A percentile compares a stretch with the other conserved stretches of the same genome.
These are phyloP conservation scores for Bassia scoparia DNA, from an alignment of 148 eudicot species.

Conservation along the genomic window DNA sequence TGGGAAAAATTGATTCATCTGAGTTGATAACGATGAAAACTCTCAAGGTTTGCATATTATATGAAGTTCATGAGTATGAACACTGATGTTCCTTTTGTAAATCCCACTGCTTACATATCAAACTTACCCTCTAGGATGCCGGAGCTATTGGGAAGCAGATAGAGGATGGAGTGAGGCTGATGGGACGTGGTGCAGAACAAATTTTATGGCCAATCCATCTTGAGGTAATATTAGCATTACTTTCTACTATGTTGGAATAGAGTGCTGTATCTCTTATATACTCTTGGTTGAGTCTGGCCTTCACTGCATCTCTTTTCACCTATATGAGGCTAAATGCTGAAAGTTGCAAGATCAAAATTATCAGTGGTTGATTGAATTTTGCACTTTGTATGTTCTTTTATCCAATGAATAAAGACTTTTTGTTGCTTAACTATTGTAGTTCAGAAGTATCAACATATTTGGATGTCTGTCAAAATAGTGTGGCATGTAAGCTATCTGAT, in stretches of 20 bases:
- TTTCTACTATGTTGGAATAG: not conserved
- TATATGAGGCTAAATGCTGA: not conserved
- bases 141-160: slow-evolving; percentile 96
- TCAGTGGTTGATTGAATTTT: no score
- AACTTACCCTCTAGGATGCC: slow-evolving; percentile 43
- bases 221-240: slow-evolving; percentile 50
- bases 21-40: slow-evolving; percentile 97
- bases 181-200: slow-evolving; percentile 91
- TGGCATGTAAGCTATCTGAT: no score
- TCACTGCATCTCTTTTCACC: not conserved
- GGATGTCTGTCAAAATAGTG: not conserved
- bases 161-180: slow-evolving; percentile 85
- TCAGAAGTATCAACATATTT: not conserved
- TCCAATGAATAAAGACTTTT: no score
- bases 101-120: slow-evolving; percentile 7
- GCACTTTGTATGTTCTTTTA: no score
- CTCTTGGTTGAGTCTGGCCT: not conserved
- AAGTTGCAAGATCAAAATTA: not conserved
- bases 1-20: slow-evolving; percentile 92
- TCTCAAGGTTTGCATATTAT: slow-evolving; percentile 51
- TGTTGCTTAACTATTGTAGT: not conserved
- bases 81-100: not conserved
- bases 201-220: slow-evolving; percentile 93
- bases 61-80: slow-evolving; percentile 11
- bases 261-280: not conserved